Evolutionary conservation across 805 yeast species (phyloP), one percentile per base, ranked within the genome.

Genomic region (Ogataea henricii): DNA sequence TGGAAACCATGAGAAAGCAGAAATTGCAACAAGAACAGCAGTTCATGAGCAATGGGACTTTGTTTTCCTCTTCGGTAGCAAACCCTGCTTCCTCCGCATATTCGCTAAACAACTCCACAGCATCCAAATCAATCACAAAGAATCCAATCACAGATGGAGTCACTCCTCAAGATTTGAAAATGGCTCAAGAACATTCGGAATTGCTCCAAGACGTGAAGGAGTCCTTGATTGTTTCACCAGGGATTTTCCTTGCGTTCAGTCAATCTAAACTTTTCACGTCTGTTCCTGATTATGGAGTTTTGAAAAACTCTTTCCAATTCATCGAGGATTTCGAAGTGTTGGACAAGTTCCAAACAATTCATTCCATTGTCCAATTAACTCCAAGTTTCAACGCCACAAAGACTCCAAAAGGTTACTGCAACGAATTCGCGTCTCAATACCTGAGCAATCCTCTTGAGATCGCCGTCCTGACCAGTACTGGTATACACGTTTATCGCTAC

Each of bases 341-440:
- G 41, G 85, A 80, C 39, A 72, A 79, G 12, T 78, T 77, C 32
- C 45, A 54, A 16, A 68, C 69, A 27, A 82, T 91, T 21, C 90
- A 84, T 58, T 88, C 87, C 41, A 83, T 91, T 52, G 79, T 82
- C 14, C 87, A 85, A 52, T 60, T 88, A 37, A 79, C 92, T 0
- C 82, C 87, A 13, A 70, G 83, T 2, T 85, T 85, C 74, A 78
- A 80, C 59, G 89, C 95, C 1, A 78, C 92, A 0, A 69, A 79
- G 36, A 80, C 80, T 38, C 96, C 96, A 17, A 80, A 74, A 56
- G 96, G 97, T 2, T 89, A 83, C 62, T 88, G 89, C 8, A 91
- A 92, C 63, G 83, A 83, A 49, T 82, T 88, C 66, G 96, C 97
- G 1, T 83, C 92, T 6, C 97, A 91, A 59, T 92, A 89, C 61